Base-by-base conservation (phyloP, 352 stramenopile genomes). In the Phytophthora chlamydospora region DNA sequence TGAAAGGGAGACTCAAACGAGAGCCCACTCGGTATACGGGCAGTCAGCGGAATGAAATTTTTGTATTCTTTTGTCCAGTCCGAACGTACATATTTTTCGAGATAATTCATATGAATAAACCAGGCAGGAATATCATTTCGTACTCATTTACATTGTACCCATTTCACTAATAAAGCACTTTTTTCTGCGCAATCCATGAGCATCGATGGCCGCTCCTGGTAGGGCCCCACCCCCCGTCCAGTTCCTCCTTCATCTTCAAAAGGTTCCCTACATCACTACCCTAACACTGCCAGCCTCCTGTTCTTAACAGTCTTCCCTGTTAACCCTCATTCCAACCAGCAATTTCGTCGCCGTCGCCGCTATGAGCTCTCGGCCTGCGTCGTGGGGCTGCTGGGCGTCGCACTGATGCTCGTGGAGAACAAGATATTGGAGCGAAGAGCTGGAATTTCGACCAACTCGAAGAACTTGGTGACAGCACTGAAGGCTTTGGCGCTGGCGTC, bases 371-470 rank as follows among this genome's bases (percentile, higher is more conserved):
- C 50, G n/a, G 71, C 76, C 0, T 90, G 80, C 17, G 58, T 63
- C 10, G 31, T 86, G 1, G 83, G 58, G 13, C 59, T 88, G 0
- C 14, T 78, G 1, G 83, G 83, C 8, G 59, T 92, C 9, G 33
- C 81, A 14, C 39, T 92, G 27, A 92, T 92, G 83, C 74, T 92
- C 4, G 68, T 56, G n/a, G 71, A 89, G 52, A 91, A 90, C 52
- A 80, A 91, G 38, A 59, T 85, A 8, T 24, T 87, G 8, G 75
- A 74, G 58, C 57, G 44, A 8, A 65, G 42, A 2, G 52, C 29
- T 5, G 31, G 63, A 16, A 40, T 33, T 5, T 29, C 48, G 6
- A 11, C 6, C 39, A 52, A 35, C 0, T 58, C 62, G 3, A n/a
- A 47, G 14, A 7, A 46, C 3, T 17, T 36, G 0, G 43, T 86